Evolutionary conservation across 768 basidiomycete species (phyloP), one percentile per base, ranked within the genome.

Genomic region (Boletus patriciae): DNA sequence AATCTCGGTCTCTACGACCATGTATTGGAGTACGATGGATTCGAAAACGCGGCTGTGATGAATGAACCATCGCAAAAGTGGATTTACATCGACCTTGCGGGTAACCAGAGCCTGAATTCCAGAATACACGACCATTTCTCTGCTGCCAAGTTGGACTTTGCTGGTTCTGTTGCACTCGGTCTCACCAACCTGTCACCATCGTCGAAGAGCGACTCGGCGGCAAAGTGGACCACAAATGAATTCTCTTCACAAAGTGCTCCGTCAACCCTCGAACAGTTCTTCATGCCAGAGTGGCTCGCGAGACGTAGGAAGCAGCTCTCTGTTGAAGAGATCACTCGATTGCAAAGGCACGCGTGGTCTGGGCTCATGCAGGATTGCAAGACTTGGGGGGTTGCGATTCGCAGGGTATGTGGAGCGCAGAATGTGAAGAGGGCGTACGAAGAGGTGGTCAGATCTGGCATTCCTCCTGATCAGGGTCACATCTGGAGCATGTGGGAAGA

Each of bases 281-380:
- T 88, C 70, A 86, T 83, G 84, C 78, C 79, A 3, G 84, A 86
- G 67, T 88, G 87, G 87, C 73, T 88, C 3, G 75, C 78, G 42
- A 72, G 78, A 21, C 83, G 86, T 15, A 77, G 73, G 62, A 71
- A 73, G 46, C 77, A 85, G 58, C 70, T 86, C 2, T 67, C 78
- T 0, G 60, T 77, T 0, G 46, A 64, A 13, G 76, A 82, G 54
- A 85, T 88, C 47, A 76, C 78, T 41, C 53, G 51, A 11, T 64
- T 80, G 59, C 87, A 88, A 64, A 72, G 76, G 45, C 46, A 69
- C 11, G 87, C 84, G 7, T 88, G 87, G 87, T 71, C 65, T n/a
- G 78, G 73, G 27, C 66, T 88, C 50, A 83, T 88, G 82, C 61
- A 56, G 41, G 83, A 86, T 58, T 81, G 83, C 58, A 59, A 59